Conservation (phyloP, 1,284 basidiomycete species). For the Ustilago hordei region DNA sequence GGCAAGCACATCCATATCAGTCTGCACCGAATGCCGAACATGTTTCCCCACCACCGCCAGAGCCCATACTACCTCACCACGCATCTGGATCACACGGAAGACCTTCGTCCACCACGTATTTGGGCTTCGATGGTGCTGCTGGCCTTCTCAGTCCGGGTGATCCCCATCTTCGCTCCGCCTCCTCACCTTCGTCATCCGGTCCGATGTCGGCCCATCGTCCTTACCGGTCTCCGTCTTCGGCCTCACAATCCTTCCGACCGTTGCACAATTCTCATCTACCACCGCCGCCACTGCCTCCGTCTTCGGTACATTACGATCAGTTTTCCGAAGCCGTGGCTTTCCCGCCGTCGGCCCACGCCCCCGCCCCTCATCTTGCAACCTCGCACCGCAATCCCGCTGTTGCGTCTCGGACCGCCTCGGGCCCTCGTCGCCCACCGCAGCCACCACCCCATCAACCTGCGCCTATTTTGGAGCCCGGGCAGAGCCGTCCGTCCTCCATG, state of each 20-base stretch:
- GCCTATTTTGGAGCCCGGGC: conserved; percentile 28
- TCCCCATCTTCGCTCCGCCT: conserved; percentile 19
- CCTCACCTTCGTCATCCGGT: conserved; percentile 16
- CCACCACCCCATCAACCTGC: not conserved
- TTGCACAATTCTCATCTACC: conserved; percentile 25
- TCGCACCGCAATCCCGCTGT: not conserved
- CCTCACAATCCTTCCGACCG: conserved; percentile 19
- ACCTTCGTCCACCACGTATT: conserved; percentile 47
- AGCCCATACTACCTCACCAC: conserved; percentile 5
- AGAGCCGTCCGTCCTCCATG: conserved; percentile 36
- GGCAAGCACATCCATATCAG: conserved; percentile 12
- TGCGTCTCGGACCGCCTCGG: not conserved
- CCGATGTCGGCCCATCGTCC: conserved; percentile 1
- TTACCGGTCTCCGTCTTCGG: conserved; percentile 22
- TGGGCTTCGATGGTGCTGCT: conserved; percentile 46
- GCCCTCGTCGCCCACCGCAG: not conserved
- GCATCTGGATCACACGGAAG: conserved; percentile 12
- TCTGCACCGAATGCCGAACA: conserved; percentile 4
- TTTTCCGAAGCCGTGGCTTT: not conserved
- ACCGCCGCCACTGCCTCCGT: conserved; percentile 10
- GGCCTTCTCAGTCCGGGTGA: conserved; percentile 44
- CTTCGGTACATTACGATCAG: conserved; percentile 8
- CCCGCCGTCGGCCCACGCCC: conserved; percentile 4
- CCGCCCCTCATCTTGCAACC: conserved; percentile 9
- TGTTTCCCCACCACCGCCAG: conserved; percentile 5